Conservation (phyloP, 352 stramenopile genomes). For the Lagenidium sp. region DNA sequence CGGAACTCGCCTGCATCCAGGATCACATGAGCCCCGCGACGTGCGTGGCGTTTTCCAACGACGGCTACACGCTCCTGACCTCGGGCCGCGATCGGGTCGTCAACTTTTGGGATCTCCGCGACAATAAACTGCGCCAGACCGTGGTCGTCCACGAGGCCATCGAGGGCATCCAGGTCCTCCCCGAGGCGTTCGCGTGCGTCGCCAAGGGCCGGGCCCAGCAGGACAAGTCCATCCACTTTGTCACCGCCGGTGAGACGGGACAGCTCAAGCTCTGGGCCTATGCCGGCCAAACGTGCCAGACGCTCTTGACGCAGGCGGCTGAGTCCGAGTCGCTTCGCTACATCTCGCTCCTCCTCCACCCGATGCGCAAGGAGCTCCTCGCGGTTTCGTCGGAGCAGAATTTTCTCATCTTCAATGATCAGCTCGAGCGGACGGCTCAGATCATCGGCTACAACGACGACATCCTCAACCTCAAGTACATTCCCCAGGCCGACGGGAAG, state of each 20-base stretch:
- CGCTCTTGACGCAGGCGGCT: constrained; percentile 33
- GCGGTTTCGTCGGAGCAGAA: constrained; percentile 82
- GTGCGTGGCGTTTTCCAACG: constrained; percentile 85
- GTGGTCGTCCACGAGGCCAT: constrained; percentile 93
- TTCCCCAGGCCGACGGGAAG: constrained; percentile 59
- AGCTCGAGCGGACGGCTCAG: constrained; percentile 54
- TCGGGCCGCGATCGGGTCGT: constrained; percentile 91
- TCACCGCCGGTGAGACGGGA: constrained; percentile 91
- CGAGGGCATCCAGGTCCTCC: constrained; percentile 90
- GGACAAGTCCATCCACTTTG: constrained; percentile 71
- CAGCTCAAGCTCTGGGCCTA: constrained; percentile 73
- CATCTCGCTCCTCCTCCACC: constrained; percentile 43
- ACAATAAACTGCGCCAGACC: constrained; percentile 85
- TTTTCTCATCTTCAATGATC: constrained; percentile 74
- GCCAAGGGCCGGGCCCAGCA: constrained; percentile 13
- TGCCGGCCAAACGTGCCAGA: constrained; percentile 21
- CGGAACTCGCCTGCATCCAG: constrained; percentile 82
- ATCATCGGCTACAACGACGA: constrained; percentile 96
- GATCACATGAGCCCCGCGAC: constrained; percentile 95
- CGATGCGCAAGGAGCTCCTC: constrained; percentile 50
- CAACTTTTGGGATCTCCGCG: constrained; percentile 85
- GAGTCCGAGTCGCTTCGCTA: constrained; percentile 44
- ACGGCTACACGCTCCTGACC: constrained; percentile 83
- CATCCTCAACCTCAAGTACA: constrained; percentile 95
- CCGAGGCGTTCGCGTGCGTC: constrained; percentile 45